phyloP scores from a whole-genome alignment of 257 asterid species.

The Nemophila menziesii region DNA sequence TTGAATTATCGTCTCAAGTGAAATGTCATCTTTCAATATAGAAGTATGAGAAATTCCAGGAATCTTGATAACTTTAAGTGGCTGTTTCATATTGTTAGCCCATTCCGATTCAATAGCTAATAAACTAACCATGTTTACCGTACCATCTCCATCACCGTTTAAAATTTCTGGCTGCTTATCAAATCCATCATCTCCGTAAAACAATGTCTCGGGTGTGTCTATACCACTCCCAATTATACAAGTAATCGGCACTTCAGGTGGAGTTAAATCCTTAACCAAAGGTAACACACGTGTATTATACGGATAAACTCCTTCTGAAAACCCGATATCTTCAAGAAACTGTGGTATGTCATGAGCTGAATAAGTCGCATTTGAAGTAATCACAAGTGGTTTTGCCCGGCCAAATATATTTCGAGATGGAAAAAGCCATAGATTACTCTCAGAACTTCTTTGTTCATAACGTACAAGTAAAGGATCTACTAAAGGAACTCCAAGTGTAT shows the following conservation, averaged over 20 bases:
- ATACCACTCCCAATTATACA: slow-evolving; percentile 60
- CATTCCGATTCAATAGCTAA: slow-evolving; percentile 36
- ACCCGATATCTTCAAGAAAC: slow-evolving; percentile 61
- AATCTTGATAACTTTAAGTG: slow-evolving; percentile 38
- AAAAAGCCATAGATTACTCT: slow-evolving; percentile 63
- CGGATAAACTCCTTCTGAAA: slow-evolving; percentile 40
- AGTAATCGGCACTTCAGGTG: slow-evolving; percentile 38
- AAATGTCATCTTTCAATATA: slow-evolving; percentile 30
- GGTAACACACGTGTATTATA: slow-evolving; percentile 51
- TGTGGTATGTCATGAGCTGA: slow-evolving; percentile 26
- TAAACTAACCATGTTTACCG: slow-evolving; percentile 71
- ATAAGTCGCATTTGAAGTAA: slow-evolving; percentile 28
- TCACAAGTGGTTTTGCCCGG: slow-evolving; percentile 18
- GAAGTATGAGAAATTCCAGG: slow-evolving; percentile 53
- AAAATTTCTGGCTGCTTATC: slow-evolving; percentile 48
- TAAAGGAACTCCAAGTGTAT: slow-evolving; percentile 56
- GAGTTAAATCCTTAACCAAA: slow-evolving; percentile 25
- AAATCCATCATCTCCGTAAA: slow-evolving; percentile 38
- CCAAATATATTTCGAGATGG: slow-evolving; percentile 54
- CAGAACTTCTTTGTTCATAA: slow-evolving; percentile 57
- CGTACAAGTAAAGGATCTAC: slow-evolving; percentile 60
- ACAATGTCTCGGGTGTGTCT: slow-evolving; percentile 40
- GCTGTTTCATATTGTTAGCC: slow-evolving; percentile 23
- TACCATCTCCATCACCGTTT: slow-evolving; percentile 86
- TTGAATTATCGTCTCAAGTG: slow-evolving; percentile 29